Evolutionary conservation across 768 basidiomycete genomes (phyloP), one percentile per base, ranked within the genome.

Genomic region (Tephrocybe sp.): DNA sequence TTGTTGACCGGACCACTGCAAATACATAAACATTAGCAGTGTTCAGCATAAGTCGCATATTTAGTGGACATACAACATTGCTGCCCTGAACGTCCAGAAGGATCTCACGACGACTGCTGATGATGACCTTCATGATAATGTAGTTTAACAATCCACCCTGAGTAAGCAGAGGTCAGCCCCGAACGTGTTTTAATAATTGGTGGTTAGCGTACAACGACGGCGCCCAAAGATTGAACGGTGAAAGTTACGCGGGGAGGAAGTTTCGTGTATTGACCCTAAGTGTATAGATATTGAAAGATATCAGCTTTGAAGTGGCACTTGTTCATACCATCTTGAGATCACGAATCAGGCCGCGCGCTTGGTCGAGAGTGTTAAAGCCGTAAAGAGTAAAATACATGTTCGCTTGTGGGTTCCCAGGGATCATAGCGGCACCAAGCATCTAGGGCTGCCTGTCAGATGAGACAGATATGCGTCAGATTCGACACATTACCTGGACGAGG

Each of bases 231-330:
- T 59, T 85, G 84, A 6, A 81, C 80, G 17, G 75, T 71, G 64
- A 87, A 86, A 2, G 84, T 80, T 28, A 77, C 77, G 8, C 83
- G 80, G 39, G 85, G 85, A 32, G 84, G 81, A 36, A 86, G 73
- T 67, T 86, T 86, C 20, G 76, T 74, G 58, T 76, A 71, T 61
- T 75, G 74, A 28, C 69, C 72, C 61, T 64, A 34, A 6, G 11
- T 12, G 1, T 6, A 34, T n/a, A n/a, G n/a, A n/a, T n/a, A n/a
- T n/a, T n/a, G n/a, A 43, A 25, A 17, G 10, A 17, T 14, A 7
- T 7, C 30, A 44, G 15, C 25, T 14, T 24, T 21, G 30, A 30
- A 38, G 7, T 4, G 15, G 30, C 21, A 12, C 11, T 23, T 11
- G 25, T 9, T 32, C 40, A 34, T 20, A 69, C 72, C 68, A 80